A percentile compares a stretch with the other conserved stretches of the same genome.
These are phyloP conservation scores for Globisporangium radiosum DNA, from an alignment of 352 stramenopile genomes.

Conservation along the genomic window DNA sequence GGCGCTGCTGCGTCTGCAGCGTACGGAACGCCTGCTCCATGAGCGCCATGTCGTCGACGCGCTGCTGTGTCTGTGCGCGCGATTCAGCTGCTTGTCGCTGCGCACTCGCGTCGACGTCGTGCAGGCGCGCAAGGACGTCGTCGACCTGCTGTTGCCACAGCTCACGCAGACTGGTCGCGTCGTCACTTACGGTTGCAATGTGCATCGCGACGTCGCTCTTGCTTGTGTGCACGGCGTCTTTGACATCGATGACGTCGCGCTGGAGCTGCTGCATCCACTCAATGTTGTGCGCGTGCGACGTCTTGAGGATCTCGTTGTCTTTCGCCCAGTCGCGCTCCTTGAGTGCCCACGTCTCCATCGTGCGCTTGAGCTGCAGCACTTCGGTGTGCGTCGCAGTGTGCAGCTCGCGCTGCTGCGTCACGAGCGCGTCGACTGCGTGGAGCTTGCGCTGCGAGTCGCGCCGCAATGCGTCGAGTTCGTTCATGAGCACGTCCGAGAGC, in stretches of 20 bases:
- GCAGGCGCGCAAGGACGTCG: conserved; percentile 48
- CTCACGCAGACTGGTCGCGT: conserved; percentile 53
- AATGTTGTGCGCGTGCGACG: conserved; percentile 72
- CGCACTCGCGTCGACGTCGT: conserved; percentile 38
- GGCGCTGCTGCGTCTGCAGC: conserved; percentile 60
- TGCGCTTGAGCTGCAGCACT: conserved; percentile 67
- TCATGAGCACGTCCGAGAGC: conserved; percentile 72
- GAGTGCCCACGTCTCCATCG: conserved; percentile 69
- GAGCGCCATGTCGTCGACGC: conserved; percentile 59
- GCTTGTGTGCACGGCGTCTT: conserved; percentile 66
- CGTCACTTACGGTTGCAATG: conserved; percentile 51
- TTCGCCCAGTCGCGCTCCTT: conserved; percentile 85
- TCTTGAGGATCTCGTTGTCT: conserved; percentile 81
- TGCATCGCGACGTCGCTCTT: conserved; percentile 46
- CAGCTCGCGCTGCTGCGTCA: conserved; percentile 47
- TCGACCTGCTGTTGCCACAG: conserved; percentile 74
- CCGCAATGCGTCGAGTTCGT: conserved; percentile 59
- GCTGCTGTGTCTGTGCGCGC: conserved; percentile 42
- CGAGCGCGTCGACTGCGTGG: conserved; percentile 48
- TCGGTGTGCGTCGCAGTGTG: conserved; percentile 58
- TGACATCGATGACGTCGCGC: conserved; percentile 72
- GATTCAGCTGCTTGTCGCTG: conserved; percentile 38
- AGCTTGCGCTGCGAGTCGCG: conserved; percentile 63
- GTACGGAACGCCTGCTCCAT: conserved; percentile 69
- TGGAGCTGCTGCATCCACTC: conserved; percentile 87